These are phyloP conservation scores for Talaromyces ruber DNA, from an alignment of 495 filamentous ascomycete species.

Conservation along the genomic window DNA sequence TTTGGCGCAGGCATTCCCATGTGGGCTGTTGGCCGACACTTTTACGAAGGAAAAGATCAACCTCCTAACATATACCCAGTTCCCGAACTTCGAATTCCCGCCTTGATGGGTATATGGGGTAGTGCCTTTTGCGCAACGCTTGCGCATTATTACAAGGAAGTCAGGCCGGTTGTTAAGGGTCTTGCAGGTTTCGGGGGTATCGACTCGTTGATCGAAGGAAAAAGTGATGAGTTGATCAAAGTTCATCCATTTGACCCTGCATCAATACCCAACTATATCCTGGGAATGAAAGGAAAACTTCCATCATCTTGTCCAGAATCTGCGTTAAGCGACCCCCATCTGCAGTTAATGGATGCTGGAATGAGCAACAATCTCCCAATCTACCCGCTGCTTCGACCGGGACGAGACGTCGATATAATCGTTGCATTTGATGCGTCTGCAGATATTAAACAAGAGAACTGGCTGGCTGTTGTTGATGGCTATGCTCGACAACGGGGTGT, in stretches of 20 bases:
- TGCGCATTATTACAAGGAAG: conserved; percentile 90
- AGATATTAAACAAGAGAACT: conserved; percentile 80
- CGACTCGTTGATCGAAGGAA: conserved; percentile 79
- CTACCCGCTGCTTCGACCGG: conserved; percentile 84
- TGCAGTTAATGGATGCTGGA: conserved; percentile 92
- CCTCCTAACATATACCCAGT: conserved; percentile 51
- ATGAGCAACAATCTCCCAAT: conserved; percentile 98
- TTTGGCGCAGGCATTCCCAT: conserved; percentile 84
- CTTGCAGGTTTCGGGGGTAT: conserved; percentile 66
- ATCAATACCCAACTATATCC: conserved; percentile 75
- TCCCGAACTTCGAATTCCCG: conserved; percentile 72
- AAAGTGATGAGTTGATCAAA: conserved; percentile 73
- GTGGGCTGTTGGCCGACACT: conserved; percentile 83
- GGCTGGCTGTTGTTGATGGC: conserved; percentile 86
- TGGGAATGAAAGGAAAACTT: conserved; percentile 67
- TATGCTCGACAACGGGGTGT: conserved; percentile 83
- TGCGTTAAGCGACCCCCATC: conserved; percentile 56
- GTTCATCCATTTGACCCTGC: conserved; percentile 91
- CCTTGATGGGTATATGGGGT: conserved; percentile 87
- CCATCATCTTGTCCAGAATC: conserved; percentile 66
- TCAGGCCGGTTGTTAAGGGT: conserved; percentile 66
- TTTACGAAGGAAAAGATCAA: conserved; percentile 60
- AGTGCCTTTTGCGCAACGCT: conserved; percentile 93
- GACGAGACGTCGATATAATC: conserved; percentile 82
- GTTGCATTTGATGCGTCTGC: conserved; percentile 82